A percentile compares a stretch with the other conserved stretches of the same genome.
These are phyloP conservation scores for Cenchrus fungigraminus DNA, from an alignment of 176 grass and related monocot genomes.

Conservation along the genomic window DNA sequence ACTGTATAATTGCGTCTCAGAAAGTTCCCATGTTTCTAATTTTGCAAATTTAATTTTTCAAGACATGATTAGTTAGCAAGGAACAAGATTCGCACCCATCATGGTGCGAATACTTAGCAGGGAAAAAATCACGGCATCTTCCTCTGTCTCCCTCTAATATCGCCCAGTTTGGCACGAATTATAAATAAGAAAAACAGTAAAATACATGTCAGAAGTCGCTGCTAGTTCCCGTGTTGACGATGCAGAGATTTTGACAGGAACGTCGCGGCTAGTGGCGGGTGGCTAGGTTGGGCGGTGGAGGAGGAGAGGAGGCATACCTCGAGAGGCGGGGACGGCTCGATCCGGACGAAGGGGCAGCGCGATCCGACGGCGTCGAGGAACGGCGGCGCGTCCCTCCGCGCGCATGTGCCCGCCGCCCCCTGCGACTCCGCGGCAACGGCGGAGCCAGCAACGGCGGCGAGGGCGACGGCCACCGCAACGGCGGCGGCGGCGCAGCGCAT, in stretches of 20 bases:
- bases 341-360: conserved; percentile 52
- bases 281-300: background rate
- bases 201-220: background rate
- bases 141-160: background rate
- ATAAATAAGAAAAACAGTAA: background rate
- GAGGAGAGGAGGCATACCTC: conserved; percentile 43
- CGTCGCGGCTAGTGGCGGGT: background rate
- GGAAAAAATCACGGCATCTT: background rate
- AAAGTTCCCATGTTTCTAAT: background rate
- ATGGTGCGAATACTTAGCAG: background rate
- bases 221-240: background rate
- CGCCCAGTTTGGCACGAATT: background rate
- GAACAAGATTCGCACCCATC: background rate
- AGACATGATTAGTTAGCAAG: background rate
- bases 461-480: conserved; percentile 24
- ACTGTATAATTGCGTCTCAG: background rate
- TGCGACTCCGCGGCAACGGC: background rate
- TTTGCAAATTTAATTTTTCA: background rate
- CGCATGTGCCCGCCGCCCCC: conserved; percentile 22
- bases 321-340: conserved; percentile 50
- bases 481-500: conserved; percentile 38
- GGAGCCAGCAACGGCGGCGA: background rate
- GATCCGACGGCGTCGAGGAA: conserved; percentile 56
- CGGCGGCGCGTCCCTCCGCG: conserved; percentile 25
- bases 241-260: background rate